Evolutionary conservation across 2,329 filamentous ascomycete species (phyloP), one percentile per base, ranked within the genome.

Genomic region (Aspergillus novofumigatus): DNA sequence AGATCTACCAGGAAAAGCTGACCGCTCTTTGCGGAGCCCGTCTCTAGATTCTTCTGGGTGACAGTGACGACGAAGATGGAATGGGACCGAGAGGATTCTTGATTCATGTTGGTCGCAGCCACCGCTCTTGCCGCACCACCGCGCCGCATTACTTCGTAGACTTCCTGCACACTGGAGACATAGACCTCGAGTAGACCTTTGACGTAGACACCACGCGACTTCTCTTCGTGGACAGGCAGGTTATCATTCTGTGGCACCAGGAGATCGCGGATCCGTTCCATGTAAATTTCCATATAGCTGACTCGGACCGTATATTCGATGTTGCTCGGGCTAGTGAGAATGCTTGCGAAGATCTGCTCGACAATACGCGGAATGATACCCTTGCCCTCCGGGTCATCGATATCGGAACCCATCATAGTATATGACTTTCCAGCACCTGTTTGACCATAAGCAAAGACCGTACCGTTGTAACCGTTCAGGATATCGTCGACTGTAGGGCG

Each of bases 281-380:
- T 99, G 81, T 99, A 99, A 63, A 99, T 97, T 77, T 99, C 94
- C 92, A 99, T 97, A 77, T 97, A 97, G 76, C 92, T 96, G 71
- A 97, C 93, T 56, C 92, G 87, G 53, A 99, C 93, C n/a, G 92
- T 97, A 76, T 97, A 97, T 77, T 97, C 94, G 73, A 97, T 97
- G 65, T 91, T 96, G 68, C 87, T 87, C 47, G 93, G 91, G 67
- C 92, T 96, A 23, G 90, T 86, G 77, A 97, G 83, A 74, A 97
- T 97, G 77, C 90, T 96, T 67, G 90, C 88, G 74, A 97, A 97
- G 72, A 97, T 97, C 78, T 97, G 93, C 77, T 97, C 91, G 65
- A 97, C 89, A 66, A 97, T 97, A 69, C 94, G 89, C 52, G 94
- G 94, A 67, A 97, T 97, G 61, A 99, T 92, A 82, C 94, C 94